These are phyloP conservation scores for Pelargonium fulgidum DNA, from an alignment of 441 rosid genomes.

Conservation along the genomic window DNA sequence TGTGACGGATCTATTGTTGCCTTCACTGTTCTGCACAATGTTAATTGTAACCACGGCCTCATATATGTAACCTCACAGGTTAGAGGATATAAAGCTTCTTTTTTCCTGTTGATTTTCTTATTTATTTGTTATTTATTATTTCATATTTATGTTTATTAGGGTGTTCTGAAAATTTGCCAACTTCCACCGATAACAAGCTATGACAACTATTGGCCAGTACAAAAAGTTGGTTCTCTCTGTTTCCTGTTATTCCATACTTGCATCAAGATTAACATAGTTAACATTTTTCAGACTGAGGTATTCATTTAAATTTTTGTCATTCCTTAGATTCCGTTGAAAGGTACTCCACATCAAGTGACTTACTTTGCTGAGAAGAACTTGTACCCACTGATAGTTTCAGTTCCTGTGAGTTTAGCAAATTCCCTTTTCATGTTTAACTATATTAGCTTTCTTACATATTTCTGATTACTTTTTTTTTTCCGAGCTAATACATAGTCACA, in stretches of 20 bases:
- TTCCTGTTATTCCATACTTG: not conserved
- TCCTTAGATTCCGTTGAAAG: slow-evolving; percentile 79
- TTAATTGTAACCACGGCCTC: slow-evolving; percentile 93
- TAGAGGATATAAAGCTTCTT: slow-evolving; percentile 18
- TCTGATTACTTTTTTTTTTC: not conserved
- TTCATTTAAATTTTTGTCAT: slow-evolving; percentile 23
- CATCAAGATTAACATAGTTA: not conserved
- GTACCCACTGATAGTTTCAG: slow-evolving; percentile 84
- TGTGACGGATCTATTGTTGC: slow-evolving; percentile 94
- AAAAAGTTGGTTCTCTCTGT: slow-evolving; percentile 49
- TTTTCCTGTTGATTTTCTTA: not conserved
- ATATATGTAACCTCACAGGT: slow-evolving; percentile 97
- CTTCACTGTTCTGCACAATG: slow-evolving; percentile 96
- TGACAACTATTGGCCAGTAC: slow-evolving; percentile 97
- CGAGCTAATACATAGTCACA: not conserved
- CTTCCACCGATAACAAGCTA: slow-evolving; percentile 73
- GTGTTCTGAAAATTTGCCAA: slow-evolving; percentile 90
- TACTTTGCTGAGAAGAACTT: slow-evolving; percentile 86
- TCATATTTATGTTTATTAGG: slow-evolving; percentile 41
- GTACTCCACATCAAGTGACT: slow-evolving; percentile 98
- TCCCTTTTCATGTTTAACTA: slow-evolving; percentile 16
- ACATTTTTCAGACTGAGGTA: slow-evolving; percentile 9
- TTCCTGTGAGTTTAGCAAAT: slow-evolving; percentile 57
- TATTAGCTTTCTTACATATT: slow-evolving; percentile 8
- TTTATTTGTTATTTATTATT: slow-evolving; percentile 1